Base-by-base conservation (phyloP, 176 grass and related monocot genomes). In the Ananas comosus region DNA sequence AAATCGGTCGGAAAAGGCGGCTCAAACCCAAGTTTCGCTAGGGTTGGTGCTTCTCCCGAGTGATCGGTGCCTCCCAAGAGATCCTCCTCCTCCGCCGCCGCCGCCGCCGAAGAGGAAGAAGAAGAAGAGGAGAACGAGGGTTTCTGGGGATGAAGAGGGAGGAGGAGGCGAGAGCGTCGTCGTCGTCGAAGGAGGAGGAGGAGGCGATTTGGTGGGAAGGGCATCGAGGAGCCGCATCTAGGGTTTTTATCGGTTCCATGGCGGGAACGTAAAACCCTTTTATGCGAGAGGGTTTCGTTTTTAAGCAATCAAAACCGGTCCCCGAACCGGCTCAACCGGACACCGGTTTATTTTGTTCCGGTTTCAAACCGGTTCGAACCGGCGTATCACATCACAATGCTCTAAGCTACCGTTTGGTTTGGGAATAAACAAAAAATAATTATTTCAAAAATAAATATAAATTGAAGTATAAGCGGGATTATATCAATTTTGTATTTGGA, bases 151-250 rank as follows among this genome's bases (percentile, higher is more conserved):
- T 4, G 29, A 12, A 70, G 47, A 24, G 56, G 0, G 5, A 4
- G 64, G 63, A 27, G 64, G 12, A 18, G 72, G 64, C 78, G 71
- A 16, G 48, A 70, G 8, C 19, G 25, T 27, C 25, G 25, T 27
- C 25, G 13, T 8, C 12, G 22, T 33, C 10, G 12, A 9, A n/a
- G 25, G 75, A 28, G 13, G 33, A 79, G 53, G 12, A 2, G 9
- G 53, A 73, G 74, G 11, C 78, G 64, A 29, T 61, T 69, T 12
- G 68, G 75, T 79, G 64, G 76, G 73, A 74, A 85, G 68, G 64
- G 72, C 86, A 89, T 89, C 82, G 78, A 79, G 75, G 22, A 21
- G 71, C 51, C 33, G 78, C 29, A 42, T 42, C 33, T 42, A 42
- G 33, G 33, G 33, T 42, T 42, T 42, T 42, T 42, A 42, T 42